Conservation (phyloP, 1,284 basidiomycete genomes). For the Marasmius tenuissimus region DNA sequence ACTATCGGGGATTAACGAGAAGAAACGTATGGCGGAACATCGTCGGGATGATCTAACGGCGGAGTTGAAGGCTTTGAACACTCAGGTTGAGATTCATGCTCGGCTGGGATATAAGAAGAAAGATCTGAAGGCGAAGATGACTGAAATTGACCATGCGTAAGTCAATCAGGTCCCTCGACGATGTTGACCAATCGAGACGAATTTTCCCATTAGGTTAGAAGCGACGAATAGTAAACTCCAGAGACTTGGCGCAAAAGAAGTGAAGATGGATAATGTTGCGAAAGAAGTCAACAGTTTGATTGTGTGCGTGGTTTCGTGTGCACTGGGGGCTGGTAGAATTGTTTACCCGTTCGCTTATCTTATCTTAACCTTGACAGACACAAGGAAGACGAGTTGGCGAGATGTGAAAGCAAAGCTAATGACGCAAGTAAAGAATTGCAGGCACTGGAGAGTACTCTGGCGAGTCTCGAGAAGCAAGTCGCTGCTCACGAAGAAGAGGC, state of each 20-base stretch:
- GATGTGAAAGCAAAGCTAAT: conserved; percentile 52
- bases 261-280: conserved; percentile 69
- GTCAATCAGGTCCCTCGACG: conserved; percentile 25
- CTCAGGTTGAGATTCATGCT: conserved; percentile 84
- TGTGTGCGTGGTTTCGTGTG: conserved; percentile 41
- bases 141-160: conserved; percentile 69
- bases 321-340: background rate
- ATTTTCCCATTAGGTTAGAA: conserved; percentile 6
- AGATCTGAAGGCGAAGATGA: conserved; percentile 65
- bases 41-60: conserved; percentile 69
- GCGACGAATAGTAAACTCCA: conserved; percentile 61
- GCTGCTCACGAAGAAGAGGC: conserved; percentile 64
- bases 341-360: background rate
- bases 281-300: conserved; percentile 60
- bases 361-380: conserved; percentile 41
- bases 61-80: conserved; percentile 75
- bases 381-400: conserved; percentile 62
- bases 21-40: conserved; percentile 66
- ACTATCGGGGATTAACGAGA: conserved; percentile 58
- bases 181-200: background rate
- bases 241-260: conserved; percentile 61
- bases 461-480: conserved; percentile 59
- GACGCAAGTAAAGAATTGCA: conserved; percentile 57
- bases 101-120: conserved; percentile 76
- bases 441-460: conserved; percentile 60